Evolutionary conservation across 305 asterid genomes (phyloP).

Genomic region (Petunia hybrid): DNA sequence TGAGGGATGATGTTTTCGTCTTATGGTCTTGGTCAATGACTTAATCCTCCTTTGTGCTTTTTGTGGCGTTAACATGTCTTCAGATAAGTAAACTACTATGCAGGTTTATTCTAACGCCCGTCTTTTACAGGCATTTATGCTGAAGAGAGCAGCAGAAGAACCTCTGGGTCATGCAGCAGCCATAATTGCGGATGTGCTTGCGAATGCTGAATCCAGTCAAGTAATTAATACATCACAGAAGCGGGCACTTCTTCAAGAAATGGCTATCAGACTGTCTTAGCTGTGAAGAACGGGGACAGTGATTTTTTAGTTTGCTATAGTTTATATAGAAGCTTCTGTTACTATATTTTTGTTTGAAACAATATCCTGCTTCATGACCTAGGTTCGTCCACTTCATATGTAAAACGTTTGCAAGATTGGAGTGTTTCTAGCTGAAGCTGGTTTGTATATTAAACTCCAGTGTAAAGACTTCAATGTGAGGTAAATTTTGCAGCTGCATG

Average conservation of each 20-base stretch:
- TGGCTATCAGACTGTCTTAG: slow-evolving; percentile 88
- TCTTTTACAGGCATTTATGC: slow-evolving; percentile 80
- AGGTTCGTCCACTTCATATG: slow-evolving; percentile 1
- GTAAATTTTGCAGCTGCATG: slow-evolving; percentile 24
- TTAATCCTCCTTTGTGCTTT: too few relatives aligned
- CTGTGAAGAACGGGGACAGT: slow-evolving; percentile 1
- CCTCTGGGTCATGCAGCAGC: slow-evolving; percentile 99
- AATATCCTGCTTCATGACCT: background rate
- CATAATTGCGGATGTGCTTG: slow-evolving; percentile 86
- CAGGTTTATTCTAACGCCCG: background rate
- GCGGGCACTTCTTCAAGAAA: slow-evolving; percentile 91
- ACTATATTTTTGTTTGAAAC: background rate
- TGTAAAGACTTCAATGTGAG: slow-evolving; percentile 23
- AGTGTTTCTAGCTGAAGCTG: slow-evolving; percentile 17
- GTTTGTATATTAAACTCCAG: slow-evolving; percentile 7
- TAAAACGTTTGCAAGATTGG: background rate
- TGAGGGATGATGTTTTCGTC: too few relatives aligned
- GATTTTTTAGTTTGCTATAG: slow-evolving; percentile 1
- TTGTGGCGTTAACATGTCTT: too few relatives aligned
- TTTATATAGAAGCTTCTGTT: background rate
- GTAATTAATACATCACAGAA: slow-evolving; percentile 86
- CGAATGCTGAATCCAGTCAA: slow-evolving; percentile 80
- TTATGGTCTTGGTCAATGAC: too few relatives aligned
- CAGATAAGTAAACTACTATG: too few relatives aligned
- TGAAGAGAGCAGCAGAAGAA: slow-evolving; percentile 95